Base-by-base conservation (phyloP, 2,329 filamentous ascomycete species). In the Microcyclosporella mali region DNA sequence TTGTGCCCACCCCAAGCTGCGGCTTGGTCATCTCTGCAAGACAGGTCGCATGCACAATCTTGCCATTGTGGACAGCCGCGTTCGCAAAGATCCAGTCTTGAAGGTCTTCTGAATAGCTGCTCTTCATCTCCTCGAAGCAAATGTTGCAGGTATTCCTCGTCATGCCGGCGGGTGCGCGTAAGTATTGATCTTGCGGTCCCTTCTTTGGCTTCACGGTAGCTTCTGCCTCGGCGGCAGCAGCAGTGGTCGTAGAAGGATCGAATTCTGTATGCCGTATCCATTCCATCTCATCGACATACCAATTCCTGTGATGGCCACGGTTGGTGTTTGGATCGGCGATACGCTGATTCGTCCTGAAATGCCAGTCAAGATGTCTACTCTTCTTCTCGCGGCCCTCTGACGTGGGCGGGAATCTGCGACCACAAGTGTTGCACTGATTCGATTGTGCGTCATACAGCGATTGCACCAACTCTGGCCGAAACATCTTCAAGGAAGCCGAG, bases 31-130 rank as follows among this genome's bases (percentile, higher is more conserved):
- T 84, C 67, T 95, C 90, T 14, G 80, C 78, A 62, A 90, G 87
- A 63, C 92, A 98, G 41, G 82, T 94, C 9, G 84, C 88, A 65
- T 98, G 92, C 58, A 88, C 97, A 12, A 92, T 84, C 50, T 87
- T 81, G 43, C 76, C 79, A 28, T 85, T 85, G 21, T 94, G 79
- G 51, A 83, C 77, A 38, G 85, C 74, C 1, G 90, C 86, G 64
- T 98, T 90, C 64, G 88, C 83, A 86, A 92, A 97, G 31, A 98
- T 90, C 77, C 89, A 97, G 59, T 98, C 90, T 65, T 97, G 88
- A 14, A 85, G 85, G 50, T 94, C 88, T 56, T 94, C 88, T 6
- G 90, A 81, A 84, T 88, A 97, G 52, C 85, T 84, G 52, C 85
- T 88, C 67, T 94, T 85, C 57, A 98, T 97, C 53, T 85, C 84